phyloP scores from a whole-genome alignment of 2,329 filamentous ascomycete species.

The Chrysoporthe puriensis region DNA sequence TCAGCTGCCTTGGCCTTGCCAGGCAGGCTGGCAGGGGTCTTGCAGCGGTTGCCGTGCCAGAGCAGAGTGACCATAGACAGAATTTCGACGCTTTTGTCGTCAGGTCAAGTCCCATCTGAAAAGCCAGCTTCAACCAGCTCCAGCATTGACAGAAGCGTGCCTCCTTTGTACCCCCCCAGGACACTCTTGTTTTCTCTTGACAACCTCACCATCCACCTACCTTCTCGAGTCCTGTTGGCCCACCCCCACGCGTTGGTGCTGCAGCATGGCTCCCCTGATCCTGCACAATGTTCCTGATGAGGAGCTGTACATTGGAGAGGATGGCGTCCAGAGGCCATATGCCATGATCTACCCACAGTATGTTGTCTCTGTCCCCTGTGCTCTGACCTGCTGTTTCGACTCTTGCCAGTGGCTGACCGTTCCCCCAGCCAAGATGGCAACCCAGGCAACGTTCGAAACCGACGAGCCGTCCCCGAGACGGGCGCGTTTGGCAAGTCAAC shows the following conservation, averaged over 20 bases:
- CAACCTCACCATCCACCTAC: not conserved
- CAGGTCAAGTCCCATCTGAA: not conserved
- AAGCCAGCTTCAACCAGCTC: not conserved
- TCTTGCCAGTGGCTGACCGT: slow-evolving; percentile 19
- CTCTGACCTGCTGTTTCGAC: not conserved
- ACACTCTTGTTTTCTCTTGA: not conserved
- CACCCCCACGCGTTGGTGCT: not conserved
- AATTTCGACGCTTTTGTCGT: slow-evolving; percentile 21
- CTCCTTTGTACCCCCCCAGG: not conserved
- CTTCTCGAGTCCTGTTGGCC: slow-evolving; percentile 1
- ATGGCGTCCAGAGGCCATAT: slow-evolving; percentile 67
- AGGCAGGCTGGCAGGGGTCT: slow-evolving; percentile 2
- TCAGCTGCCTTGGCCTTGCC: slow-evolving; percentile 8
- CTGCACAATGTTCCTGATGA: slow-evolving; percentile 71
- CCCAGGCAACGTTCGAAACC: slow-evolving; percentile 50
- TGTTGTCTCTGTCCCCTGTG: slow-evolving; percentile 3
- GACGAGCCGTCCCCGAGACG: slow-evolving; percentile 60
- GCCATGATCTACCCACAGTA: slow-evolving; percentile 69
- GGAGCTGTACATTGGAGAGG: slow-evolving; percentile 67
- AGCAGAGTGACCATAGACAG: slow-evolving; percentile 13
- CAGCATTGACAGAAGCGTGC: not conserved
- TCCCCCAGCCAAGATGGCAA: slow-evolving; percentile 56
- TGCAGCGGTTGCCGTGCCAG: slow-evolving; percentile 22
- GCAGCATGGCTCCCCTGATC: slow-evolving; percentile 65
- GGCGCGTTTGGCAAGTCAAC: slow-evolving; percentile 71